phyloP scores from a whole-genome alignment of 179 eudicot genomes.

The Gypsophila paniculata region DNA sequence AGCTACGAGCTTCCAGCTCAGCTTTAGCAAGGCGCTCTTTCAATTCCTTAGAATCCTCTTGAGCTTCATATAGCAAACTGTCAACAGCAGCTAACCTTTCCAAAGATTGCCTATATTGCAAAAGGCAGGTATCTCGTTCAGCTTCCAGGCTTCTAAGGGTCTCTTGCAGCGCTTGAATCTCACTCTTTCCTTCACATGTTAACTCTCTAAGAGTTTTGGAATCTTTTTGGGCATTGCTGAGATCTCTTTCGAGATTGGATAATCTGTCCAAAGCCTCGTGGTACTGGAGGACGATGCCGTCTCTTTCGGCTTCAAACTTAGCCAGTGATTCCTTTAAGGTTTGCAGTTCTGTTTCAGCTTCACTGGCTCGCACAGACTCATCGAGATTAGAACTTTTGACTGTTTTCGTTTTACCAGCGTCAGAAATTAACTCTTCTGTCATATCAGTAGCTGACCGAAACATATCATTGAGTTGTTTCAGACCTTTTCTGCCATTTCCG shows the following conservation, averaged over 20 bases:
- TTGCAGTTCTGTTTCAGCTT: conserved; percentile 53
- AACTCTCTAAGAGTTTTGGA: conserved; percentile 38
- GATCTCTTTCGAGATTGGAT: conserved; percentile 50
- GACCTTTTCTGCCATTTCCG: conserved; percentile 40
- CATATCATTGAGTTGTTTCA: conserved; percentile 64
- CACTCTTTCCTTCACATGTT: conserved; percentile 46
- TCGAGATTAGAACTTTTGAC: conserved; percentile 17
- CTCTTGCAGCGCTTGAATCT: conserved; percentile 52
- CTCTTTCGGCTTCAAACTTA: conserved; percentile 58
- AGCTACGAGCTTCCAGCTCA: conserved; percentile 38
- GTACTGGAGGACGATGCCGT: conserved; percentile 43
- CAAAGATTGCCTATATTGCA: conserved; percentile 35
- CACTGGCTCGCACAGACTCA: conserved; percentile 52
- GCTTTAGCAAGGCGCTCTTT: conserved; percentile 37
- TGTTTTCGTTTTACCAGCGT: conserved; percentile 29
- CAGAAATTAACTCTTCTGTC: conserved; percentile 27
- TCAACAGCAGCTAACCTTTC: conserved; percentile 51
- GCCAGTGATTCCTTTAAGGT: conserved; percentile 46
- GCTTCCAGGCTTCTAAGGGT: conserved; percentile 44
- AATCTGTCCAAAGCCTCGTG: conserved; percentile 49
- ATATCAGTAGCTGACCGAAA: conserved; percentile 33
- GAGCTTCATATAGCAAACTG: conserved; percentile 36
- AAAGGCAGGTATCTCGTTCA: conserved; percentile 49
- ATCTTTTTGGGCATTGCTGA: conserved; percentile 41
- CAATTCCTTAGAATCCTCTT: conserved; percentile 34